Base-by-base conservation (phyloP, 805 yeast genomes). In the Zygoascus flipseniorum region DNA sequence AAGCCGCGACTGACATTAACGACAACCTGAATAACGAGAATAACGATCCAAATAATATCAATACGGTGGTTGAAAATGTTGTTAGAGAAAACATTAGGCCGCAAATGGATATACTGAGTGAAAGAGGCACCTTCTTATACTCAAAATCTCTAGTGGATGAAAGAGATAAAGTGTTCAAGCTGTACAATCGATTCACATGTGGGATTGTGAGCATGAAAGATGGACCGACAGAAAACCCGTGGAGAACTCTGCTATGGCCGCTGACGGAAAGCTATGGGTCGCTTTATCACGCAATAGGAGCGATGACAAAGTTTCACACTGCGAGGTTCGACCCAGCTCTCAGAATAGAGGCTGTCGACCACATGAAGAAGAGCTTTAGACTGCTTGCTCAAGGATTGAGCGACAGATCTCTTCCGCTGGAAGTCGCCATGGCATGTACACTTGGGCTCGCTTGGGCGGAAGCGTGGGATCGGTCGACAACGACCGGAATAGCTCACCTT, bases 141-240 rank as follows among this genome's bases (percentile, higher is more conserved):
- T 49, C 31, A 31, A 31, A 23, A 47, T 42, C 51, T 26, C 51
- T 26, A 43, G 42, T 16, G 41, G 60, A 59, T 32, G 50, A 49
- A 28, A 53, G 56, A 26, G 58, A 54, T 8, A 53, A 47, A 10
- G 66, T 67, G 14, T 65, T 61, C 44, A 59, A 61, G 9, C 62
- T 76, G 4, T 77, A 75, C 57, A 77, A 75, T 53, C 66, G 72
- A 44, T 35, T 35, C 39, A 76, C 80, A 1, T 75, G 78, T 54
- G 74, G 73, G 2, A 75, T 83, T 51, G 74, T 83, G 78, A 79
- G 85, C 5, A 80, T 83, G 53, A 81, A 79, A 58, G 78, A 81
- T 57, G 86, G 86, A 0, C 80, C 80, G 0, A 66, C 76, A 2
- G 86, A 82, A n/a, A 83, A 83, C 60, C 89, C 88, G 6, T 83